Evolutionary conservation across 1,284 basidiomycete species (phyloP), one percentile per base, ranked within the genome.

Genomic region (Amylostereum areolatum): DNA sequence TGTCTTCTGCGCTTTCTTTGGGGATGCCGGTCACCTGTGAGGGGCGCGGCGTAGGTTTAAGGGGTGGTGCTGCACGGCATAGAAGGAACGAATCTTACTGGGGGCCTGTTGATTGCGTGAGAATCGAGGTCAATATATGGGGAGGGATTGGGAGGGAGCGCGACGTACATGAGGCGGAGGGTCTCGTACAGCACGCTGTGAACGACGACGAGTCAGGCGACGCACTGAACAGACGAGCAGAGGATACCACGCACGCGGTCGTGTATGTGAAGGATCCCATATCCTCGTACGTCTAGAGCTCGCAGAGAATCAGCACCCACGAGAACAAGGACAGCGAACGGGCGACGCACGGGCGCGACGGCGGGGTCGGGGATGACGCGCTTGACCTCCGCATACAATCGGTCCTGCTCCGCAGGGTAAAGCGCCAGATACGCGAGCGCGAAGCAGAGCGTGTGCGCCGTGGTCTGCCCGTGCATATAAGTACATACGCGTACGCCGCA

Each of bases 341-440:
- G n/a, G n/a, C n/a, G 24, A 56, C 71, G 46, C 50, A 79, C 78
- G 2, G 74, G 76, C 29, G 63, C 49, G 34, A 66, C 57, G 11
- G 68, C 72, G 43, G 45, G 43, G 12, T 75, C 69, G 4, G 70
- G 63, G 36, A 77, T 57, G 3, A 78, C 57, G 2, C 56, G 57
- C 35, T 67, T 68, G 54, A 84, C 74, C 45, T 82, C 75, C 34
- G 80, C 58, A 55, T 74, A 76, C 8, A 85, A 60, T 50, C 67
- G 75, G 49, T 83, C 79, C 60, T 88, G 84, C 55, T 78, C 74
- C 0, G 82, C 75, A 2, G 73, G 80, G 59, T 85, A 71, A n/a
- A 78, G 56, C 0, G 75, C 74, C 2, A 80, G 64, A 33, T 72
- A 62, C 8, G 72, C 81, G 47, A 85, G 72, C 2, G 77, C 64